Evolutionary conservation across 139 green algal genomes (phyloP), one percentile per base, ranked within the genome.

Genomic region (Chlorella sp.): DNA sequence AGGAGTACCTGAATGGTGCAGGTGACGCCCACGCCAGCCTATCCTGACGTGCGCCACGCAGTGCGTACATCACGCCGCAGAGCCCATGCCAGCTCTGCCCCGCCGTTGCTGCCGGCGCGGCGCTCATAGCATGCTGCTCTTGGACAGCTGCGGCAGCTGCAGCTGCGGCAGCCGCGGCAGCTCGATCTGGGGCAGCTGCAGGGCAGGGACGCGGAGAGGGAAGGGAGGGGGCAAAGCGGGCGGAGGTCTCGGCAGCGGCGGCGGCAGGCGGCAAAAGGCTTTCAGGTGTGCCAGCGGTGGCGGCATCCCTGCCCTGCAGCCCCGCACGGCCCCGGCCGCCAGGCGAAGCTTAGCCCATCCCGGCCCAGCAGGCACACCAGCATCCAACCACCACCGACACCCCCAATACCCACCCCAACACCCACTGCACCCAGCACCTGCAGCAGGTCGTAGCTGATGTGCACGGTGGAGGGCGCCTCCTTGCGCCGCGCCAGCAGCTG

Each of bases 401-500:
- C 29, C 56, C 29, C 29, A 38, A 11, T 11, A 8, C 8, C 33
- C 8, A 45, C 59, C 59, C 1, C 65, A 71, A 75, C 17, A 51
- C n/a, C 40, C 69, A 75, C 38, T 21, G 14, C n/a, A 71, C 59
- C 35, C 19, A 15, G 21, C 31, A 55, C 69, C n/a, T 75, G 65
- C 19, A 56, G 69, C 14, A 53, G 69, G 6, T 36, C 69, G 69
- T 53, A 56, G 33, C 38, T 41, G 29, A 21, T 64, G n/a, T n/a
- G n/a, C n/a, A n/a, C n/a, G n/a, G n/a, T n/a, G n/a, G n/a, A n/a
- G n/a, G n/a, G n/a, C n/a, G 12, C 40, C 9, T 50, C 36, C 69
- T 53, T 75, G 41, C 27, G 64, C 14, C 36, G n/a, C n/a, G 41
- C 64, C 38, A 33, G 46, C 9, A 31, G 38, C 21, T 46, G 67